These are phyloP conservation scores for Neurospora sp. DNA, from an alignment of 495 filamentous ascomycete species.

Conservation along the genomic window DNA sequence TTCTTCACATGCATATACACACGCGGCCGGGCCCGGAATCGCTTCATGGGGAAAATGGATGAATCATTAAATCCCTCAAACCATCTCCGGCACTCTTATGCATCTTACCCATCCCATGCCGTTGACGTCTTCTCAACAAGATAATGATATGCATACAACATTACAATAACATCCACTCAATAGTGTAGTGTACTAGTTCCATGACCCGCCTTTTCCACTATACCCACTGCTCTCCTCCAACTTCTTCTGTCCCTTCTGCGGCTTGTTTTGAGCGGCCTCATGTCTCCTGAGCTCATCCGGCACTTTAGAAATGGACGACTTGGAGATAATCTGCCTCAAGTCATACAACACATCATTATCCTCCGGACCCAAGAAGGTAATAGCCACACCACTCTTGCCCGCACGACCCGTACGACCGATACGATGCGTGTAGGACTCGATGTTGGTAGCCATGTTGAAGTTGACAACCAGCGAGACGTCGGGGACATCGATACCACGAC, in stretches of 20 bases:
- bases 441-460: conserved; percentile 95
- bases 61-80: neutral
- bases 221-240: conserved; percentile 20
- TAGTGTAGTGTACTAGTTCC: conserved; percentile 7
- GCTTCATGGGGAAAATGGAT: neutral
- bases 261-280: conserved; percentile 82
- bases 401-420: conserved; percentile 97
- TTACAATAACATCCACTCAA: neutral
- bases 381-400: conserved; percentile 92
- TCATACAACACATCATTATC: conserved; percentile 93
- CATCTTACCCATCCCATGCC: neutral
- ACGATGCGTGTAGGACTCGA: conserved; percentile 96
- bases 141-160: neutral
- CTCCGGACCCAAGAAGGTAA: conserved; percentile 92
- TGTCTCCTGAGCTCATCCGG: conserved; percentile 92
- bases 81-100: neutral
- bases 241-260: conserved; percentile 26
- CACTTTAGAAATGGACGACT: conserved; percentile 79
- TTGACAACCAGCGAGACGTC: conserved; percentile 93
- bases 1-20: neutral
- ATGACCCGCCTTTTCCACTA: conserved; percentile 20
- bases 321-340: conserved; percentile 89
- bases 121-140: neutral
- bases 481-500: conserved; percentile 94
- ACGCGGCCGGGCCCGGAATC: neutral